phyloP scores from a whole-genome alignment of 371 early-diverging fungal genomes.

The Mucor circinelloides region DNA sequence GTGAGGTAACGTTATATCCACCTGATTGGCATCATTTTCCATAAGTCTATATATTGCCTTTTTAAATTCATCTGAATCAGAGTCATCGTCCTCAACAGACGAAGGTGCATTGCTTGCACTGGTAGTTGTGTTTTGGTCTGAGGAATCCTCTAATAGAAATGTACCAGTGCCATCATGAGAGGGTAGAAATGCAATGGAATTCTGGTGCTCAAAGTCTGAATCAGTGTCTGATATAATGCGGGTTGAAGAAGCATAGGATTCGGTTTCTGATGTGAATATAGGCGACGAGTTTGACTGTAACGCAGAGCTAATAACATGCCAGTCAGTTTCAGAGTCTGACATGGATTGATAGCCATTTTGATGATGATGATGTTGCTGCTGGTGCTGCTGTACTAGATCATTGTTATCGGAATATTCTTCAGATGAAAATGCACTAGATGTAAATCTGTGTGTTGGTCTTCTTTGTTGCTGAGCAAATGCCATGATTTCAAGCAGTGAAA shows the following conservation, averaged over 20 bases:
- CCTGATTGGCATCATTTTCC: not conserved
- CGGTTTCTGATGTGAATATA: slow-evolving; percentile 34
- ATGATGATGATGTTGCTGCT: slow-evolving; percentile 3
- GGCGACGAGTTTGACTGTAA: slow-evolving; percentile 22
- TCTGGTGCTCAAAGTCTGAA: slow-evolving; percentile 26
- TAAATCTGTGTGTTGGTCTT: slow-evolving; percentile 26
- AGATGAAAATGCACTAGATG: slow-evolving; percentile 6
- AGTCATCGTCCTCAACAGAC: slow-evolving; percentile 12
- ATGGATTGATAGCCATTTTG: slow-evolving; percentile 2
- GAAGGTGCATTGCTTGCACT: not conserved
- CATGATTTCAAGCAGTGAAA: slow-evolving; percentile 22
- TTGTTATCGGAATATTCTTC: slow-evolving; percentile 17
- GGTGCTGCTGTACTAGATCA: not conserved
- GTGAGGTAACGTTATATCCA: slow-evolving; percentile 38
- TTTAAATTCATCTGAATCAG: not conserved
- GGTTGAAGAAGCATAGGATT: slow-evolving; percentile 18
- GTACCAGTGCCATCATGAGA: slow-evolving; percentile 54
- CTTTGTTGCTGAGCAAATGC: slow-evolving; percentile 51
- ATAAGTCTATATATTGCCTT: not conserved
- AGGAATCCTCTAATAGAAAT: slow-evolving; percentile 32
- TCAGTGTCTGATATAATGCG: slow-evolving; percentile 41
- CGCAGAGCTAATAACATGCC: slow-evolving; percentile 48
- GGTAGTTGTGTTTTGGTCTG: slow-evolving; percentile 21
- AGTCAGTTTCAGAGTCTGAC: slow-evolving; percentile 50
- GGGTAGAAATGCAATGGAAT: slow-evolving; percentile 28